These are phyloP conservation scores for Ilyonectria sp. DNA, from an alignment of 2,329 filamentous ascomycete genomes.

Conservation along the genomic window DNA sequence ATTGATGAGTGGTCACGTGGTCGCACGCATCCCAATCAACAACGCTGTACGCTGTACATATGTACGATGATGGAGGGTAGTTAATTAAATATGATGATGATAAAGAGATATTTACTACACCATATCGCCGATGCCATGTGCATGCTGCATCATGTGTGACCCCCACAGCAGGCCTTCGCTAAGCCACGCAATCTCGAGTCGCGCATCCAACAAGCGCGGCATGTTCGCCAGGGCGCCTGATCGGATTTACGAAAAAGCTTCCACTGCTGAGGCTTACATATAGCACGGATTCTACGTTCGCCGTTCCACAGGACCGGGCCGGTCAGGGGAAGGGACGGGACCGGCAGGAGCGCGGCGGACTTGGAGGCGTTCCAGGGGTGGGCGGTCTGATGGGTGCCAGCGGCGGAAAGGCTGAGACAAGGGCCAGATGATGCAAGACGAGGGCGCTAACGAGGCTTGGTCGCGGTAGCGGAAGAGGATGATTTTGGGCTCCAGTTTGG, in stretches of 20 bases:
- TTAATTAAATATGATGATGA: slow-evolving; percentile 28
- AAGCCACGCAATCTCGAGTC: not conserved
- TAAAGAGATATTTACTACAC: slow-evolving; percentile 15
- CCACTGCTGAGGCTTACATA: slow-evolving; percentile 10
- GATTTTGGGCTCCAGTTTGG: slow-evolving; percentile 6
- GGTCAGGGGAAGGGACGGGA: slow-evolving; percentile 40
- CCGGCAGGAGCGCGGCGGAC: slow-evolving; percentile 32
- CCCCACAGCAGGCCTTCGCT: not conserved
- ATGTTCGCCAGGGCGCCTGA: not conserved
- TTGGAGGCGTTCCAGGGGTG: slow-evolving; percentile 15
- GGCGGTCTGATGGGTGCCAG: slow-evolving; percentile 28
- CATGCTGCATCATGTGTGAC: slow-evolving; percentile 12
- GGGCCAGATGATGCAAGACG: slow-evolving; percentile 30
- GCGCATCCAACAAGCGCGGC: not conserved
- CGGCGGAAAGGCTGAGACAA: slow-evolving; percentile 30
- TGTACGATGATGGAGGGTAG: slow-evolving; percentile 23
- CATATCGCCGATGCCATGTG: not conserved
- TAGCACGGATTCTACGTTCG: not conserved
- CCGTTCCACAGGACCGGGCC: slow-evolving; percentile 41
- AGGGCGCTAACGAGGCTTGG: slow-evolving; percentile 27
- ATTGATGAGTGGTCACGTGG: slow-evolving; percentile 25
- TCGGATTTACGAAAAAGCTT: not conserved
- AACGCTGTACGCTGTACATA: slow-evolving; percentile 13
- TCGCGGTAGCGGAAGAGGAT: slow-evolving; percentile 33
- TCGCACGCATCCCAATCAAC: slow-evolving; percentile 19